Conservation (phyloP, 2,329 filamentous ascomycete genomes). For the Colletotrichum higginsianum region DNA sequence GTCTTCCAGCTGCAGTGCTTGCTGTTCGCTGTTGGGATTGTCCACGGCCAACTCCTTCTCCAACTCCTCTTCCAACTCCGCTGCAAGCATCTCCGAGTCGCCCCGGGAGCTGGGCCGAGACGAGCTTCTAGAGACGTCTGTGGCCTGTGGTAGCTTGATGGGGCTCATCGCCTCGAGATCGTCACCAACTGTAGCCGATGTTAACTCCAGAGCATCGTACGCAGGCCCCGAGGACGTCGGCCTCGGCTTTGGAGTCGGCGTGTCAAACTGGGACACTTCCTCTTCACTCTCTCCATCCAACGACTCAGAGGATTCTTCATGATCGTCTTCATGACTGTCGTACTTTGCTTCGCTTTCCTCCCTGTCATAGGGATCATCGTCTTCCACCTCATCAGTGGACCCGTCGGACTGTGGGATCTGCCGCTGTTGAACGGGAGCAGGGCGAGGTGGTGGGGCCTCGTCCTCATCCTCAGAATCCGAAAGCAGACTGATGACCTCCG, state of each 20-base stretch:
- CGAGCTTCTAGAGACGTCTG: neutral
- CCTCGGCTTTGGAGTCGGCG: constrained; percentile 30
- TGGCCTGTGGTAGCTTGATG: constrained; percentile 19
- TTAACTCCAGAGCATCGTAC: constrained; percentile 13
- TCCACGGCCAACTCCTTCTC: constrained; percentile 28
- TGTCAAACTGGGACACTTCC: constrained; percentile 18
- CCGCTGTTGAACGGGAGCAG: neutral
- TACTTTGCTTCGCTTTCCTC: constrained; percentile 29
- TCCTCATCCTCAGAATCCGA: constrained; percentile 43
- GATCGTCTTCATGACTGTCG: neutral
- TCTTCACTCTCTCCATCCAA: constrained; percentile 24
- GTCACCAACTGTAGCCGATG: constrained; percentile 14
- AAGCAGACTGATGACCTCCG: constrained; percentile 41
- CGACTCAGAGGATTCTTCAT: neutral
- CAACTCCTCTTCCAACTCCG: constrained; percentile 34
- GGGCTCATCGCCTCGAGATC: constrained; percentile 42
- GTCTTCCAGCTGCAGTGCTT: neutral
- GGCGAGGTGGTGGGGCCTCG: constrained; percentile 7
- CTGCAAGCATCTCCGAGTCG: constrained; percentile 26
- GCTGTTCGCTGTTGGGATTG: neutral
- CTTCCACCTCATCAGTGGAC: constrained; percentile 33
- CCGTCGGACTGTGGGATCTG: constrained; percentile 33
- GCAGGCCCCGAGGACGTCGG: neutral
- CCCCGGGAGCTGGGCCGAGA: constrained; percentile 17
- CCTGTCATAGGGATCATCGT: constrained; percentile 17